Evolutionary conservation across 352 stramenopile species (phyloP), one percentile per base, ranked within the genome.

Genomic region (Aphanomyces astaci): DNA sequence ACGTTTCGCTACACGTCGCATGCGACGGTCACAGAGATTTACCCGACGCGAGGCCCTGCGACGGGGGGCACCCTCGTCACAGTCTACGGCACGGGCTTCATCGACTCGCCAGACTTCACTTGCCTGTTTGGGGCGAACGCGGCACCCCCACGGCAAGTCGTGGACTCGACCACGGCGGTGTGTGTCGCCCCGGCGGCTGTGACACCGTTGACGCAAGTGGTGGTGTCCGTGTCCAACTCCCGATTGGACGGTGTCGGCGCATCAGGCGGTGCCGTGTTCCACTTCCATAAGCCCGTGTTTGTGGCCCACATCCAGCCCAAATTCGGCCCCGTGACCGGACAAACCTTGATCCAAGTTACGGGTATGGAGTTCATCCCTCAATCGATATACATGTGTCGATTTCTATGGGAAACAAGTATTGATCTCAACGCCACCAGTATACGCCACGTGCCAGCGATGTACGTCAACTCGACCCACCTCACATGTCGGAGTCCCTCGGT

Each of bases 401-500:
- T 68, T n/a, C 3, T 32, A 19, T 32, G 17, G 30, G 15, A n/a
- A n/a, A n/a, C n/a, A n/a, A n/a, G n/a, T n/a, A n/a, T n/a, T n/a
- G n/a, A 66, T 32, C 13, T 11, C 31, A 36, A 28, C 5, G 39
- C 51, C 9, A n/a, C 62, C 4, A 51, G 40, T 51, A 7, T 15
- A 15, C 36, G 7, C 7, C 3, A 48, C 13, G 27, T 31, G 9
- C 43, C 27, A 22, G 56, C 56, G 13, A 11, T n/a, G 22, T 68
- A 60, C n/a, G 2, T 60, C 2, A 68, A 33, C 33, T 49, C 55
- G 1, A 70, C 68, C n/a, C 25, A 70, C 48, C 10, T 81, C 25
- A 11, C 55, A 52, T 84, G 75, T 51, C n/a, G 66, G 17, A 74
- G 74, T 0, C 71, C n/a, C n/a, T n/a, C n/a, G n/a, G n/a, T n/a